Base-by-base conservation (phyloP, 805 yeast species). In the Maudiozyma pseudohumilis region DNA sequence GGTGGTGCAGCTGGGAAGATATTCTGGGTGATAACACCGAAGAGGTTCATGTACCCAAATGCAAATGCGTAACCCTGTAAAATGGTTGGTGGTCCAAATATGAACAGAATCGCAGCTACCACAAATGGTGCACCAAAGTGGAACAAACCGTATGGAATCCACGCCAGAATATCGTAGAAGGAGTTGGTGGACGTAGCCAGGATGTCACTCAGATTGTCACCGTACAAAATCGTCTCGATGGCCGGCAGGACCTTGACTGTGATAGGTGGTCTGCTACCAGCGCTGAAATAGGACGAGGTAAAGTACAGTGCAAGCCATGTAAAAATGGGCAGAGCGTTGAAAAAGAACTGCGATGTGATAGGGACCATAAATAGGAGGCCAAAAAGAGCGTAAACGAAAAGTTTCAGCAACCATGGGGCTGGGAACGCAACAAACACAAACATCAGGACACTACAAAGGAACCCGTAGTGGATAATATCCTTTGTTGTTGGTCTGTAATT, bases 1-100 rank as follows among this genome's bases (percentile, higher is more conserved):
- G 98, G 98, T 11, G 98, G 94, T 38, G 97, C 96, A 35, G 92
- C 84, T 5, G 98, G 95, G 57, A 85, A 86, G 5, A 78, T 44
- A 47, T 86, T 70, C 63, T 92, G 97, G 39, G 75, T 73, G 25
- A 81, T 52, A 23, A 89, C 96, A 31, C 96, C 97, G 36, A 76
- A 58, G 46, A 88, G 60, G 61, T 89, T 92, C 89, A 87, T 82
- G 65, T 82, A 86, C 10, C 98, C 98, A 64, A 92, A 88, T 4
- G 96, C 86, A 64, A 87, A 84, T 2, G 86, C 95, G 61, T 80
- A 89, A 6, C 84, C 74, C 42, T 94, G 75, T 29, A 89, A 63
- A 4, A 86, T 67, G 9, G 82, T 79, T 32, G 98, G 98, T 8
- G 97, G 96, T 0, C 85, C 96, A 69, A 86, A 92, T 21, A 92